These are phyloP conservation scores for Artemisia tridentata DNA, from an alignment of 129 eudicot genomes.

Conservation along the genomic window DNA sequence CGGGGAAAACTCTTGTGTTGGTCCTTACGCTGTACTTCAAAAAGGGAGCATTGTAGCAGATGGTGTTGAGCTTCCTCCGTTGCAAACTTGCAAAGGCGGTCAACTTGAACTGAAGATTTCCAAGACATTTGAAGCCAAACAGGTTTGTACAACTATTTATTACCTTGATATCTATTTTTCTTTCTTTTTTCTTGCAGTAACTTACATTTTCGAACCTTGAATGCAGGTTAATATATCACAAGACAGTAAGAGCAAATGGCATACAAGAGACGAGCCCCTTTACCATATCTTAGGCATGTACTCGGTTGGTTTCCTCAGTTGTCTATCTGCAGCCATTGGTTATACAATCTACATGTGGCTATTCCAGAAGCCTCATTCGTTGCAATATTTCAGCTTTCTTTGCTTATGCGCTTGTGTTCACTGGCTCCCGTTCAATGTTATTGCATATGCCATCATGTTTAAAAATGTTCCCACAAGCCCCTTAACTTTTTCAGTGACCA, in stretches of 20 bases:
- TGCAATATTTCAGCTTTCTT: constrained; percentile 31
- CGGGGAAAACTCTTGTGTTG: constrained; percentile 39
- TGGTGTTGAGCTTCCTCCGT: constrained; percentile 35
- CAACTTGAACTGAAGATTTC: constrained; percentile 6
- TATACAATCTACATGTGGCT: constrained; percentile 35
- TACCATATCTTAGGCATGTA: constrained; percentile 46
- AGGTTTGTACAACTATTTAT: constrained; percentile 30
- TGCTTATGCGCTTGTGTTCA: constrained; percentile 43
- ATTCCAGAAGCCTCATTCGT: constrained; percentile 28
- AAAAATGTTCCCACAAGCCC: constrained; percentile 23
- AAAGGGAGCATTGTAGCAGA: constrained; percentile 43
- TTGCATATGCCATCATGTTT: constrained; percentile 33
- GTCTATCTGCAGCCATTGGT: constrained; percentile 39
- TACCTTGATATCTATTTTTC: not conserved
- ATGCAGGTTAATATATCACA: constrained; percentile 28
- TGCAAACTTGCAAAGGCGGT: constrained; percentile 37
- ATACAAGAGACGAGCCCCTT: constrained; percentile 14
- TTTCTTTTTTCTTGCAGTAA: not conserved
- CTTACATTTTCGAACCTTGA: not conserved
- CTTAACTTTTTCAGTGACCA: constrained; percentile 25
- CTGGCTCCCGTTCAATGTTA: constrained; percentile 47
- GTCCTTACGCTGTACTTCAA: constrained; percentile 41
- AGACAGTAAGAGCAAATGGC: constrained; percentile 3
- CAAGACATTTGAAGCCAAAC: constrained; percentile 13
- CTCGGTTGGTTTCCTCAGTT: constrained; percentile 39